Evolutionary conservation across 2,329 filamentous ascomycete species (phyloP).

Genomic region (Colletotrichum simmondsii): DNA sequence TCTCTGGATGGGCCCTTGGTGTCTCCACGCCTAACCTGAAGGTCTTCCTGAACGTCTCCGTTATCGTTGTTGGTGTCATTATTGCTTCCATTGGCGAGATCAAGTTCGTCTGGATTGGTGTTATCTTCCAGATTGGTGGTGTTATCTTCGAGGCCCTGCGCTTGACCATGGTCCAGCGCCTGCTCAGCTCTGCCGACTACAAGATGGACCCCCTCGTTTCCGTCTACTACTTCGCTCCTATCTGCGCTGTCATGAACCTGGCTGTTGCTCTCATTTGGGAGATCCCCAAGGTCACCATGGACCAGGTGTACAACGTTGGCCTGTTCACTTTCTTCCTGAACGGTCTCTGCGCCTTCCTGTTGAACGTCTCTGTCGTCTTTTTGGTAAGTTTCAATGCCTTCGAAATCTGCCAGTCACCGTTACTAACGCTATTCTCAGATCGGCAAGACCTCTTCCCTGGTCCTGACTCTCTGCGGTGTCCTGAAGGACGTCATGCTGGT

Average conservation of each 20-base stretch:
- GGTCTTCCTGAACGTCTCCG: constrained; percentile 90
- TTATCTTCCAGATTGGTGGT: constrained; percentile 82
- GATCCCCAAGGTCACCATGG: constrained; percentile 74
- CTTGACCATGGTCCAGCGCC: constrained; percentile 84
- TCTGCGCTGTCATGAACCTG: constrained; percentile 86
- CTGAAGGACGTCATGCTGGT: constrained; percentile 91
- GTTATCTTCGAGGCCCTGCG: constrained; percentile 86
- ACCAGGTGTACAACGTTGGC: constrained; percentile 79
- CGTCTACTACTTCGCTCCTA: constrained; percentile 89
- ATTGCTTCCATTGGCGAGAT: constrained; percentile 97
- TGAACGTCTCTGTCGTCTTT: constrained; percentile 89
- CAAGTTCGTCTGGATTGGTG: constrained; percentile 84
- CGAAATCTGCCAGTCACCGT: neutral
- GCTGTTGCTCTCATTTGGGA: constrained; percentile 79
- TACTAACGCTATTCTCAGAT: constrained; percentile 67
- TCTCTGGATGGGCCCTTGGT: constrained; percentile 89
- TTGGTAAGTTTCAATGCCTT: constrained; percentile 68
- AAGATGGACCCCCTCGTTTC: constrained; percentile 94
- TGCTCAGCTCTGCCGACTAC: constrained; percentile 85
- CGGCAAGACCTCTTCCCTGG: constrained; percentile 86
- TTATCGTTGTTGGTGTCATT: constrained; percentile 94
- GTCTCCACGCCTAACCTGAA: constrained; percentile 86
- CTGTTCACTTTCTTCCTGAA: constrained; percentile 79
- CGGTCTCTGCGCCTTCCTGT: constrained; percentile 80
- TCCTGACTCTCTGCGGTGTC: constrained; percentile 87